Evolutionary conservation across 192 early-diverging fungal species (phyloP), one percentile per base, ranked within the genome.

Genomic region (Kappamyces sp.): DNA sequence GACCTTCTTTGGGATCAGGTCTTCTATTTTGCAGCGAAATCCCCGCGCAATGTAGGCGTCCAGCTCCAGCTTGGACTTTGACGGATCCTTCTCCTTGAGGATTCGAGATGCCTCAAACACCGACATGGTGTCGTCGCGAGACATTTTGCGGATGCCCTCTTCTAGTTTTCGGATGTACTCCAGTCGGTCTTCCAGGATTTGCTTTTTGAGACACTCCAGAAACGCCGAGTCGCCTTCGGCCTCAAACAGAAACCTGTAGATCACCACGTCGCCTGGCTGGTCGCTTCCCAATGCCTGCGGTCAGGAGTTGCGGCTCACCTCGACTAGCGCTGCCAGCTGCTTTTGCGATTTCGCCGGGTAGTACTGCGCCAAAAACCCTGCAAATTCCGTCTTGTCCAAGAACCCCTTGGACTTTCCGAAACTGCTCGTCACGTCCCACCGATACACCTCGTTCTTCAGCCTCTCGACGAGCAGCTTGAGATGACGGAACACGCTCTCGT

Each of bases 181-280:
- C 5, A 64, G 57, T 23, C 69, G 54, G 15, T 53, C 39, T 35
- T 73, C 68, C 34, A 70, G 51, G 35, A 76, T 63, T 60, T 80
- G 78, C 49, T 76, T 66, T 15, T 64, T 55, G 2, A 80, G 53
- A 44, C 68, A 47, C 33, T 80, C 74, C 49, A 75, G 43, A 41
- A 80, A 80, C 51, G 64, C 35, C 15, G 67, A 64, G 13, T 75
- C 69, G 5, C 42, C 49, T 36, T 76, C 78, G 13, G 15, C 15
- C 36, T 68, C 63, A 61, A 80, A 80, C 7, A 80, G 57, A 67
- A 71, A 73, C 6, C 60, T 57, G 38, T 76, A 77, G 13, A 70
- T 72, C 8, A 76, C 31, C 3, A 34, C 63, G 12, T 51, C 49
- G 1, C 78, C 72, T 8, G 70, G 58, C 38, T 80, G 78, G 43